A percentile compares a stretch with the other conserved stretches of the same genome.
Conservation (phyloP, 2,329 filamentous ascomycete species). For the Penicillium fuscoglaucum region DNA sequence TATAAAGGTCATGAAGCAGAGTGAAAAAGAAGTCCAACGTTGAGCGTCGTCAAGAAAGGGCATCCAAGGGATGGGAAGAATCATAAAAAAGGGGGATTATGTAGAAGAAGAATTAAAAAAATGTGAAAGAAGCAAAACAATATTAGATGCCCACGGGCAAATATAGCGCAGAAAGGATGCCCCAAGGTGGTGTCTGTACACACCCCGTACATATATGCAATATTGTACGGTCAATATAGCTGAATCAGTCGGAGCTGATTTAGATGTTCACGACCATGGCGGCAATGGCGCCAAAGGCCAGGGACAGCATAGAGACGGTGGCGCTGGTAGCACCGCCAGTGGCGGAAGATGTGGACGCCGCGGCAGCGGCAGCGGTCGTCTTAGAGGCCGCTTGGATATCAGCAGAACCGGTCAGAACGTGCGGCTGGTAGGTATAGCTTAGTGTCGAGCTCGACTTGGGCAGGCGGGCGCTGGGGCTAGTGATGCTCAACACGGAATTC, state of each 20-base stretch:
- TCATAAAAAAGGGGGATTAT: slow-evolving; percentile 20
- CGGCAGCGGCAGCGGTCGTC: slow-evolving; percentile 13
- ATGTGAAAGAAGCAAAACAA: slow-evolving; percentile 15
- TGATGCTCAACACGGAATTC: slow-evolving; percentile 16
- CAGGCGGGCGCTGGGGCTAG: slow-evolving; percentile 18
- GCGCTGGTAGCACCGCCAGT: slow-evolving; percentile 21
- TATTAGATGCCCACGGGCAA: slow-evolving; percentile 10
- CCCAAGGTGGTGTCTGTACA: slow-evolving; percentile 11
- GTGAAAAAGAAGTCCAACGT: slow-evolving; percentile 22
- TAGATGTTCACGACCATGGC: slow-evolving; percentile 29
- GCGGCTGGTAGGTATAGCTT: slow-evolving; percentile 33
- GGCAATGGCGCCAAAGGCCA: slow-evolving; percentile 28
- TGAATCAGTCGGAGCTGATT: slow-evolving; percentile 4
- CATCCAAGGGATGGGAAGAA: slow-evolving; percentile 15
- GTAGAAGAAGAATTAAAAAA: slow-evolving; percentile 21
- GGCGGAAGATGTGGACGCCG: slow-evolving; percentile 15
- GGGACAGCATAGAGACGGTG: slow-evolving; percentile 24
- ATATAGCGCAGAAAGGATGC: slow-evolving; percentile 1
- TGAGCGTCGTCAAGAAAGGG: slow-evolving; percentile 25
- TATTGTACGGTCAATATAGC: slow-evolving; percentile 1
- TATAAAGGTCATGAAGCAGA: slow-evolving; percentile 26
- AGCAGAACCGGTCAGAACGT: slow-evolving; percentile 28
- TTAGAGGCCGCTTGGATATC: slow-evolving; percentile 17
- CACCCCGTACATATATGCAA: slow-evolving; percentile 5
- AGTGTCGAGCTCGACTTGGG: slow-evolving; percentile 22